These are phyloP conservation scores for Rhodosporidiobolus odoratus DNA, from an alignment of 768 basidiomycete species.

Conservation along the genomic window DNA sequence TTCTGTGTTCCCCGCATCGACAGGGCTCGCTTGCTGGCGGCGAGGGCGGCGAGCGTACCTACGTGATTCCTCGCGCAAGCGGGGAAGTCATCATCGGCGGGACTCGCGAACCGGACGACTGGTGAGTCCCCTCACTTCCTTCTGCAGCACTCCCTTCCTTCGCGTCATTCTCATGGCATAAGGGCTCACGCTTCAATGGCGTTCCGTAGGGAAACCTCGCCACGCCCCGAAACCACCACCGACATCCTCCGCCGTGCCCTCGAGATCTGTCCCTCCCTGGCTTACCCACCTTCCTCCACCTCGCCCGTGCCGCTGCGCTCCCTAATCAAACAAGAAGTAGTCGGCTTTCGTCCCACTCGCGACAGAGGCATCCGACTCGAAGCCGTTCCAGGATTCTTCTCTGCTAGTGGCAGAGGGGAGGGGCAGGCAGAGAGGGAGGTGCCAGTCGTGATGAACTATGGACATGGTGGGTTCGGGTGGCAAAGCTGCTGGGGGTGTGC, in stretches of 20 bases:
- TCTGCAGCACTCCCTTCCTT: not conserved
- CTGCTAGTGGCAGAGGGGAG: too few species aligned
- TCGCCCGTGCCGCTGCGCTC: not conserved
- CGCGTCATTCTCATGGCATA: not conserved
- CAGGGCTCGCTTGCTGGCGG: conserved; percentile 39
- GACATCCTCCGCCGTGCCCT: conserved; percentile 44
- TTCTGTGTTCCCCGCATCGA: not conserved
- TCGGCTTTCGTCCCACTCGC: conserved; percentile 43
- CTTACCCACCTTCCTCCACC: conserved; percentile 25
- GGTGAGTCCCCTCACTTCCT: conserved; percentile 31
- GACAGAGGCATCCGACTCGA: conserved; percentile 43
- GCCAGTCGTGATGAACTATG: conserved; percentile 45
- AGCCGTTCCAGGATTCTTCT: too few species aligned
- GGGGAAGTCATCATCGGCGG: conserved; percentile 48
- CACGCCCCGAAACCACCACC: conserved; percentile 38
- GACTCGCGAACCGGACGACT: conserved; percentile 45
- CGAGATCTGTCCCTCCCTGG: conserved; percentile 44
- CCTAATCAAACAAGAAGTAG: conserved; percentile 24
- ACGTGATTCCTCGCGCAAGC: conserved; percentile 46
- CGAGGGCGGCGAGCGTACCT: conserved; percentile 45
- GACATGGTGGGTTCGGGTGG: conserved; percentile 48
- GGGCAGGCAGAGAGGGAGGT: not conserved
- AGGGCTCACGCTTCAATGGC: too few species aligned
- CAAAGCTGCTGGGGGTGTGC: conserved; percentile 46
- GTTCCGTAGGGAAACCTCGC: conserved; percentile 28